Base-by-base conservation (phyloP, 73 alveolate genomes). In the Stentor roeselii region DNA sequence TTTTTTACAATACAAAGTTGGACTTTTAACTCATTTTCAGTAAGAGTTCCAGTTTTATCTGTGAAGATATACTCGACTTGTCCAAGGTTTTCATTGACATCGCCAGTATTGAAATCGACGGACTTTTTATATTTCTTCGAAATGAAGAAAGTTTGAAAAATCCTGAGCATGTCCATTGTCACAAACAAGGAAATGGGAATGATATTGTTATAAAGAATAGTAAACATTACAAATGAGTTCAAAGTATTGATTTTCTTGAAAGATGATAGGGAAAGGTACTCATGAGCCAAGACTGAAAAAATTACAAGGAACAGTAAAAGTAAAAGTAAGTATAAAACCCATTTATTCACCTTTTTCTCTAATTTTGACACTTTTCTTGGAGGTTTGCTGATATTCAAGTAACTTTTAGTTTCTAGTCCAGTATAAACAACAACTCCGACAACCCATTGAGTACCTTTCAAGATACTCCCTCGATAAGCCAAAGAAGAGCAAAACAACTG, bases 41-140 rank as follows among this genome's bases (percentile, higher is more conserved):
- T 97, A 75, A 97, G 87, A 41, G 99, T 97, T 15, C 99, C 99
- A 1, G 99, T 97, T 88, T 97, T 97, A 92, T 97, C 99, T 36
- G 98, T 92, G 77, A 97, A 96, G 50, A 97, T 93, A 67, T 92
- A 93, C 82, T 94, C 92, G 3, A 97, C 91, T 76, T 90, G 89
- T 36, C 99, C 99, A 78, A 97, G 86, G 82, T 97, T 98, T 90
- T 97, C 99, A 89, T 93, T 96, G 14, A 97, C 88, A 78, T 94
- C 89, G 77, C 92, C 92, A 42, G 95, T 78, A 86, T 93, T 93
- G 78, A 76, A 75, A 41, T 60, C 75, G 58, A 87, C 75, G 80
- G 76, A 78, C 82, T 84, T 86, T 40, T 90, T 84, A 38, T 84
- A 76, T 78, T 86, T 92, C 87, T 93, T 78, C 82, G 75, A 84